phyloP scores from a whole-genome alignment of 805 yeast species.

The Torulaspora delbrueckii region DNA sequence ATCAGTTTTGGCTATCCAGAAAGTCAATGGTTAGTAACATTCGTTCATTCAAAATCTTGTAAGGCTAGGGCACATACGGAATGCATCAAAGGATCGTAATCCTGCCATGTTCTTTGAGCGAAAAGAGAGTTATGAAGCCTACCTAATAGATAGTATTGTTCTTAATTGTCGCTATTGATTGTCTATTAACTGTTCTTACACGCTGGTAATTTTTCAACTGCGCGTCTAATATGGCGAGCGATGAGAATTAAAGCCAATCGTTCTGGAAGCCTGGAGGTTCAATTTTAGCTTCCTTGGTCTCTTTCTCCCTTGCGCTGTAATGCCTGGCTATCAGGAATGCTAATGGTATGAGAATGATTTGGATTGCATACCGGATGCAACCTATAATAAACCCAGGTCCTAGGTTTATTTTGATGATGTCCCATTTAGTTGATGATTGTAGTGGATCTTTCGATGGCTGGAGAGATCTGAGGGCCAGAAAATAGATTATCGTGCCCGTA shows the following conservation, averaged over 20 bases:
- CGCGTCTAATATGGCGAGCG: background rate
- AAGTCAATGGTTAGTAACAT: slow-evolving; percentile 8
- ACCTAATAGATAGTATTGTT: background rate
- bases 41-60: background rate
- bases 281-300: slow-evolving; percentile 3
- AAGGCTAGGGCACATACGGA: slow-evolving; percentile 43
- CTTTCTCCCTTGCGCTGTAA: slow-evolving; percentile 8
- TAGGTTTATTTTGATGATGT: slow-evolving; percentile 16
- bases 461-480: slow-evolving; percentile 15
- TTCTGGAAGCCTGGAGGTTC: background rate
- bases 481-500: slow-evolving; percentile 10
- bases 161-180: background rate
- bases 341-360: slow-evolving; percentile 12
- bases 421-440: slow-evolving; percentile 15
- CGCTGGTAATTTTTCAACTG: slow-evolving; percentile 1
- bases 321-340: slow-evolving; percentile 15
- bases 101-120: slow-evolving; percentile 27
- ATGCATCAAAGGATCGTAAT: slow-evolving; percentile 63
- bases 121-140: background rate
- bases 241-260: background rate
- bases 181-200: background rate
- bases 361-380: slow-evolving; percentile 17
- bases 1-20: slow-evolving; percentile 53
- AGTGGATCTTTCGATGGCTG: slow-evolving; percentile 14
- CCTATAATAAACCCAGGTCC: slow-evolving; percentile 24